Percentiles rank a stretch among this genome's conserved stretches.
Conservation (phyloP, 208 protist genomes). For the Wallacemonas sp. region DNA sequence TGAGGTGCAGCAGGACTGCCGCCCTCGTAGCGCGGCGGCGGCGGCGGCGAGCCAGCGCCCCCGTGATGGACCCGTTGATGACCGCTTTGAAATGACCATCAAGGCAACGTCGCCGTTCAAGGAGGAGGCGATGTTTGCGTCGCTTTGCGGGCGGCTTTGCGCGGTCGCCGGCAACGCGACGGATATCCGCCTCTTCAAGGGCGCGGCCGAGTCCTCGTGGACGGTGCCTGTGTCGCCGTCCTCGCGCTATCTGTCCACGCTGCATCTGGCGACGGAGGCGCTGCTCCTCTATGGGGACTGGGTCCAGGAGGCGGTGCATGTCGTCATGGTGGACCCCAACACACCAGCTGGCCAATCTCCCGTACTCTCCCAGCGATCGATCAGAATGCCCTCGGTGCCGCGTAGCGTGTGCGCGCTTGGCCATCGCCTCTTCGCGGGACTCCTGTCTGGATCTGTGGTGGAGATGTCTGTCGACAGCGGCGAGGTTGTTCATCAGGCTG, state of each 20-base stretch:
- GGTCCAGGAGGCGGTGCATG: constrained; percentile 2
- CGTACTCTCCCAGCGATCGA: constrained; percentile 17
- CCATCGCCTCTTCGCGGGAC: neutral
- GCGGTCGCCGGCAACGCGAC: constrained; percentile 2
- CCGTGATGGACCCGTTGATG: neutral
- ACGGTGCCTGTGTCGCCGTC: neutral
- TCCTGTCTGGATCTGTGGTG: constrained; percentile 28
- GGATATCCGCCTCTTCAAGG: neutral
- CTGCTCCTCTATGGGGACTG: constrained; percentile 7
- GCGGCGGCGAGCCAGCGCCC: neutral
- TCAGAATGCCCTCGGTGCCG: constrained; percentile 31
- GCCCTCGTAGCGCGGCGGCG: neutral
- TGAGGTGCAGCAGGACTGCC: neutral
- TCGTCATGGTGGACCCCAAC: constrained; percentile 16
- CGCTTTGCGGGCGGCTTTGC: neutral
- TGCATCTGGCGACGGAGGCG: constrained; percentile 11
- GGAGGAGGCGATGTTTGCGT: constrained; percentile 4
- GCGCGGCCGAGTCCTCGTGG: neutral
- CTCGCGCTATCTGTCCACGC: neutral
- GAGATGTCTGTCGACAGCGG: constrained; percentile 24
- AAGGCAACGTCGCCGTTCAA: constrained; percentile 1
- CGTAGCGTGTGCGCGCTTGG: constrained; percentile 23
- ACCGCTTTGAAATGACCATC: neutral
- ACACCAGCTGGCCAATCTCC: constrained; percentile 1
- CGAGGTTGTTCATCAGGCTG: constrained; percentile 20